Conservation (phyloP, 352 stramenopile genomes). For the Lagenidium giganteum region DNA sequence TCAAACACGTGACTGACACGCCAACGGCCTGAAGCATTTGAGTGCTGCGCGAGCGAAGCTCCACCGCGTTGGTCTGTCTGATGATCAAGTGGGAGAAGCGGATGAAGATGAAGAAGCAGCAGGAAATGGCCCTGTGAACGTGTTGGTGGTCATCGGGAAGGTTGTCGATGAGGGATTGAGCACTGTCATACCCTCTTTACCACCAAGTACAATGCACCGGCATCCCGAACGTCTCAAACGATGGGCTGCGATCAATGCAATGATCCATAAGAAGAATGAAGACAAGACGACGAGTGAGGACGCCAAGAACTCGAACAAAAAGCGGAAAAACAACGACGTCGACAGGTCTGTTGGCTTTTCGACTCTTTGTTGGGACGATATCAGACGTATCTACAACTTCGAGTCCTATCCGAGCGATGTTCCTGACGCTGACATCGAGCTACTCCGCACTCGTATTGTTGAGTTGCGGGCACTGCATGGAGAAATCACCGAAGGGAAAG, state of each 20-base stretch:
- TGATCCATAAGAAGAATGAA: conserved; percentile 12
- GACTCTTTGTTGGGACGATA: conserved; percentile 2
- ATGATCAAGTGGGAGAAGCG: conserved; percentile 8
- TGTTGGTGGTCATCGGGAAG: conserved; percentile 20
- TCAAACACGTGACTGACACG: conserved; percentile 9
- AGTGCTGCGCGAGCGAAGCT: conserved; percentile 10
- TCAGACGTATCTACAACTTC: conserved; percentile 8
- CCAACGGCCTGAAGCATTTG: conserved; percentile 11
- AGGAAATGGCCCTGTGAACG: conserved; percentile 18
- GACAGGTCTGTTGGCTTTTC: conserved; percentile 1
- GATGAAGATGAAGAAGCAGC: conserved; percentile 15
- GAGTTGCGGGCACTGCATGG: conserved; percentile 8
- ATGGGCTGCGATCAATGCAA: conserved; percentile 15
- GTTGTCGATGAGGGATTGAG: too few species aligned
- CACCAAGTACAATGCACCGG: conserved; percentile 12
- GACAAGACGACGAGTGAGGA: conserved; percentile 1
- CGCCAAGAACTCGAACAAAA: conserved; percentile 8
- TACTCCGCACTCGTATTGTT: conserved; percentile 2
- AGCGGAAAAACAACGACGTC: conserved; percentile 6
- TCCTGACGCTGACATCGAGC: background rate
- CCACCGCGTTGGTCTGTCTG: conserved; percentile 6
- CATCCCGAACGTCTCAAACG: conserved; percentile 13
- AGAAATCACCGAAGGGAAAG: conserved; percentile 5
- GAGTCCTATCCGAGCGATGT: conserved; percentile 3
- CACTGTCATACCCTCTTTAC: too few species aligned